Evolutionary conservation across 345 rosid genomes (phyloP), one percentile per base, ranked within the genome.

Genomic region (Excoecaria agallocha): DNA sequence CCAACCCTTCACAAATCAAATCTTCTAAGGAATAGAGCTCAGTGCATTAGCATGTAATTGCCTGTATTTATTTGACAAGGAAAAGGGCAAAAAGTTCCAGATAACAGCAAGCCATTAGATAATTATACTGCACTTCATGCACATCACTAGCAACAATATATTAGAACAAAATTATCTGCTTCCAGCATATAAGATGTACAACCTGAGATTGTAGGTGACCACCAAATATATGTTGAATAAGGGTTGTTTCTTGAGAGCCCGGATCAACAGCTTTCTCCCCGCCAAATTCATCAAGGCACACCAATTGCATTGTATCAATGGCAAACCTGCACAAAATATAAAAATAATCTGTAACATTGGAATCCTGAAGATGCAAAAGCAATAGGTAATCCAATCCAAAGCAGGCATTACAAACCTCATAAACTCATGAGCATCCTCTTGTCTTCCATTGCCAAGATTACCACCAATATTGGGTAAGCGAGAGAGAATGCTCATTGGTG

Each of bases 371-470:
- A 9, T 50, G 51, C 41, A 46, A 12, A 45, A 49, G 38, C 35
- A 58, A 55, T 8, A 73, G 19, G n/a, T 48, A 67, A 19, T 37
- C 4, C 20, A 56, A 68, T 39, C 12, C 35, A 55, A 73, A 16
- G 69, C 55, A 69, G 51, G 60, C 38, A 30, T 64, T 37, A 65
- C 61, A 46, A 74, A 93, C 99, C 99, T 95, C 98, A 95, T 93
- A 79, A 93, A 89, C 77, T 95, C 99, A 75, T 95, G 99, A 71
- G 99, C 98, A 90, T 95, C 99, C 85, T 95, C 99, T 74, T 95
- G 98, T 86, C 91, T 90, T 81, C 99, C 99, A 83, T 87, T 87
- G 68, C 97, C 98, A 68, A 95, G 96, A 82, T 91, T 95, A 73
- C 99, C 94, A 72, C 98, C 98, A 64, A 95, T 89, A 74, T 89